Evolutionary conservation across 202 grass and related monocot species (phyloP).

Genomic region (Bolboschoenoplectus hybrid): DNA sequence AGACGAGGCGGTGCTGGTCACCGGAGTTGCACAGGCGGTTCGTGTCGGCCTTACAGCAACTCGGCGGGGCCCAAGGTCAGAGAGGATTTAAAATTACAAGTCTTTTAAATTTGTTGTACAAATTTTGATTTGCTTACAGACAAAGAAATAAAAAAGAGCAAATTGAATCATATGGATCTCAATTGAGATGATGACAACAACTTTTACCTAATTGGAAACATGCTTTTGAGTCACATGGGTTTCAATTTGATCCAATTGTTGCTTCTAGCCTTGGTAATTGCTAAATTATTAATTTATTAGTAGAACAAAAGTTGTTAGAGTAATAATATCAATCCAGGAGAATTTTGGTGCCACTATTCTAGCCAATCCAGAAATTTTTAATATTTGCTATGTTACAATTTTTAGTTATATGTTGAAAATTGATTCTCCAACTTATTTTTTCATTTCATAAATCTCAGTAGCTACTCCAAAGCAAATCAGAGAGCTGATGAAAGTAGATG

Average conservation of each 20-base stretch:
- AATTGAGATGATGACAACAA: neutral
- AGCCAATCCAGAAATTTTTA: neutral
- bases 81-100: neutral
- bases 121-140: neutral
- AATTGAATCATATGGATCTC: neutral
- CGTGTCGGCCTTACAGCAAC: constrained; percentile 70
- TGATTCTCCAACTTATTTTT: neutral
- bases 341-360: neutral
- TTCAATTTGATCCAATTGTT: neutral
- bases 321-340: neutral
- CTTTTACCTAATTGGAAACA: neutral
- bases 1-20: constrained; percentile 87
- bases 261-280: neutral
- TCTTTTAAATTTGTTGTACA: constrained; percentile 14
- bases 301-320: neutral
- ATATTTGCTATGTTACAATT: neutral
- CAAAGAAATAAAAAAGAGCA: neutral
- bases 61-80: constrained; percentile 81
- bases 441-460: constrained; percentile 43
- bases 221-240: neutral
- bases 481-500: constrained; percentile 98
- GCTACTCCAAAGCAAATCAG: constrained; percentile 98
- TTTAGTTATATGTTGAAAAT: neutral
- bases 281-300: neutral
- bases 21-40: constrained; percentile 87